Evolutionary conservation across 1,284 basidiomycete genomes (phyloP).

Genomic region (Heterobasidion parviporum): DNA sequence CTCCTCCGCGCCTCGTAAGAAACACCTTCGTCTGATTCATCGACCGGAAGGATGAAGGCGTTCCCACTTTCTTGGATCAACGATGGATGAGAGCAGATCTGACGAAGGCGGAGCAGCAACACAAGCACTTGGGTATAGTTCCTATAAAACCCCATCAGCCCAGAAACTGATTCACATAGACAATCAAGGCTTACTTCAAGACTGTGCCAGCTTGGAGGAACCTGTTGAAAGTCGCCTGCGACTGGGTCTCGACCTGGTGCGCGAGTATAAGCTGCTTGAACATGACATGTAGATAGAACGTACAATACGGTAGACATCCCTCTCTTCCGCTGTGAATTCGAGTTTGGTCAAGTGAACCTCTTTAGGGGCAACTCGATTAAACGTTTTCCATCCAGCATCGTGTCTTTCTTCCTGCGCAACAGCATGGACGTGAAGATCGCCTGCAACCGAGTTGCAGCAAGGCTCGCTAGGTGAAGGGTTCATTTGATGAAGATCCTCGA

Average conservation of each 20-base stretch:
- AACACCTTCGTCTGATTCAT: constrained; percentile 26
- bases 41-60: constrained; percentile 26
- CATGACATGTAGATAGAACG: constrained; percentile 1
- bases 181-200: constrained; percentile 31
- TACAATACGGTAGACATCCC: constrained; percentile 47
- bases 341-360: constrained; percentile 38
- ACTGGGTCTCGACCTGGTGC: constrained; percentile 39
- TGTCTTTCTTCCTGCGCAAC: constrained; percentile 47
- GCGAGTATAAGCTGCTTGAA: background rate
- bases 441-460: constrained; percentile 44
- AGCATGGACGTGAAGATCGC: constrained; percentile 41
- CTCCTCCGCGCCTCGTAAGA: constrained; percentile 28
- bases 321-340: constrained; percentile 44
- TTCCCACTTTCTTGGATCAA: constrained; percentile 39
- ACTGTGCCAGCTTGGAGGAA: constrained; percentile 50
- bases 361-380: constrained; percentile 54
- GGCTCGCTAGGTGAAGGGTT: constrained; percentile 22
- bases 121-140: constrained; percentile 51
- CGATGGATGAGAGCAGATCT: constrained; percentile 47
- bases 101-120: constrained; percentile 45
- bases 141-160: constrained; percentile 16
- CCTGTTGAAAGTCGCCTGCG: constrained; percentile 50
- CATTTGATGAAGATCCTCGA: background rate
- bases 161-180: no score
- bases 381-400: constrained; percentile 47